Percentiles rank a stretch among this genome's conserved stretches.
phyloP scores from a whole-genome alignment of 768 basidiomycete genomes.

The Crucibulum laeve region DNA sequence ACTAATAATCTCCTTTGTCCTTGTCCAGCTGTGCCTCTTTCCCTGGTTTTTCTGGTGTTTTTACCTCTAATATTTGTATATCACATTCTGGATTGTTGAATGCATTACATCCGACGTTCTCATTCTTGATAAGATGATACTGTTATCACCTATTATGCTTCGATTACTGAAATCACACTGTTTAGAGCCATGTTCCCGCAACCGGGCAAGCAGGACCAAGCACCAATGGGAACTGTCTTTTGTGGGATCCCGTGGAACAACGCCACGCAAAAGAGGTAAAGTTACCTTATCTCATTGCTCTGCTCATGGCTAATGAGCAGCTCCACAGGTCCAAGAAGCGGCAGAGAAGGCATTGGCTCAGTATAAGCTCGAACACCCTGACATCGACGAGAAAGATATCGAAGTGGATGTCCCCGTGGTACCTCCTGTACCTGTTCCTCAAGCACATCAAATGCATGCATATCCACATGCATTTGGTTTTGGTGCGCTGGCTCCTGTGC shows the following conservation, averaged over 20 bases:
- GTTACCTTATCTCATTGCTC: slow-evolving; percentile 1
- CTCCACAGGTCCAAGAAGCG: slow-evolving; percentile 63
- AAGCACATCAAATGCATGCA: not conserved
- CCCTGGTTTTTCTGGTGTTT: slow-evolving; percentile 10
- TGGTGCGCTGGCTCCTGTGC: not conserved
- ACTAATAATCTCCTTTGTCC: too few relatives aligned
- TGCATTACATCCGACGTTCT: slow-evolving; percentile 1
- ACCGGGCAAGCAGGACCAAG: slow-evolving; percentile 15
- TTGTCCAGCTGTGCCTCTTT: too few relatives aligned
- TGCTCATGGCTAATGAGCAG: not conserved
- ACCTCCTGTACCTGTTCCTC: slow-evolving; percentile 17
- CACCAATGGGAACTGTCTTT: slow-evolving; percentile 43
- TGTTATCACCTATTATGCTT: too few relatives aligned
- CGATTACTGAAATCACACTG: too few relatives aligned
- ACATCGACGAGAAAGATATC: slow-evolving; percentile 54
- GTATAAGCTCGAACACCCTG: slow-evolving; percentile 55
- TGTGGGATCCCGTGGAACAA: slow-evolving; percentile 68
- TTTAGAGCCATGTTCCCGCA: too few relatives aligned
- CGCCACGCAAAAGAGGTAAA: slow-evolving; percentile 66
- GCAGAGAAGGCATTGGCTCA: slow-evolving; percentile 64
- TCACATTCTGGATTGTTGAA: slow-evolving; percentile 5
- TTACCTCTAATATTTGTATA: slow-evolving; percentile 3
- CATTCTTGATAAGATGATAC: too few relatives aligned
- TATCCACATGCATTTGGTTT: not conserved
- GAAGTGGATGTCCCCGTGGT: slow-evolving; percentile 59